phyloP scores from a whole-genome alignment of 164 flowering plant genomes.

The Umbellularia californica region DNA sequence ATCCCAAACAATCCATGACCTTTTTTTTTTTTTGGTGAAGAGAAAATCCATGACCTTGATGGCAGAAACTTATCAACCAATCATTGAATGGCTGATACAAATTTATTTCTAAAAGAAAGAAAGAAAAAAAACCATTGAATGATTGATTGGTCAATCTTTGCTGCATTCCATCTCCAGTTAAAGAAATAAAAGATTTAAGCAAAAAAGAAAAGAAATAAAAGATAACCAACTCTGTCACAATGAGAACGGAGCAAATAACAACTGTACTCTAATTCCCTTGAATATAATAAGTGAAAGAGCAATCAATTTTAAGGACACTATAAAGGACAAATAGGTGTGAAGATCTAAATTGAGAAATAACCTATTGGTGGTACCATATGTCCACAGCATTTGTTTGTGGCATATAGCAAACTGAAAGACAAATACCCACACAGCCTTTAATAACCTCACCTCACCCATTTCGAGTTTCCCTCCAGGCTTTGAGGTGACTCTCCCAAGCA shows the following conservation, averaged over 20 bases:
- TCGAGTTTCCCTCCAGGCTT: conserved; percentile 87
- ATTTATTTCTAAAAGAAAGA: not conserved
- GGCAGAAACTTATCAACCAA: not conserved
- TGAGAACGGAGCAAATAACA: not conserved
- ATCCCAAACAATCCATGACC: not conserved
- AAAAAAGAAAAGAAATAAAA: no score
- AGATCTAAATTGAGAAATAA: not conserved
- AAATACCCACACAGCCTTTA: not conserved
- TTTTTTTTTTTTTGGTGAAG: no score
- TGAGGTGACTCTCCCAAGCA: conserved; percentile 76
- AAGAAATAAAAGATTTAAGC: no score
- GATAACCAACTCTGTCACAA: not conserved
- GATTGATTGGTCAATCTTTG: not conserved
- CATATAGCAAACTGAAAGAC: not conserved
- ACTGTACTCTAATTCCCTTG: not conserved
- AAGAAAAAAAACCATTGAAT: not conserved
- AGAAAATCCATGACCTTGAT: not conserved
- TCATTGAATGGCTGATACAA: not conserved
- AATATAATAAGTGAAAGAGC: no score
- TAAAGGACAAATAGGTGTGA: not conserved
- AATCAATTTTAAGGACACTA: no score
- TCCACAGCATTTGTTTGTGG: not conserved
- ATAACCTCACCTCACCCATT: conserved; percentile 81
- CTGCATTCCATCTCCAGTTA: no score
- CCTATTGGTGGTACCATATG: not conserved